Evolutionary conservation across 2,329 filamentous ascomycete genomes (phyloP).

Genomic region (Graphilbum ipis-grandicollis): DNA sequence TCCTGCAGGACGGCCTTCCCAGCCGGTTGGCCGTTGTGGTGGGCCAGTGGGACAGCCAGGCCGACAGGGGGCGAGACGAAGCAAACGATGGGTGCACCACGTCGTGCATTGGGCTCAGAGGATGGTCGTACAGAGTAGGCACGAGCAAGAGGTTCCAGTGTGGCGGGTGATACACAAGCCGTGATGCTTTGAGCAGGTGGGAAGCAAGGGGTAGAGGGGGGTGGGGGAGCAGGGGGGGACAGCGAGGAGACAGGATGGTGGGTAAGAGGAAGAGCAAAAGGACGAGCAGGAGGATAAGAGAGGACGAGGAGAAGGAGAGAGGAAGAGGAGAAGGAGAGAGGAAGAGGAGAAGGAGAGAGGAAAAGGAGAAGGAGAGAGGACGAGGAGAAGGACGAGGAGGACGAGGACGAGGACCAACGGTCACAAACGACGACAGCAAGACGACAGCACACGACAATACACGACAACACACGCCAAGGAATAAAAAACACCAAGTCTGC

Average conservation of each 20-base stretch:
- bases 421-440: background rate
- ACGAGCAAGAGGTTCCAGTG: too few species aligned
- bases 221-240: too few species aligned
- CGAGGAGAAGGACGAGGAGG: background rate
- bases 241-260: background rate
- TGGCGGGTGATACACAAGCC: too few species aligned
- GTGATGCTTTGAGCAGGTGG: too few species aligned
- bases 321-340: background rate
- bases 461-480: background rate
- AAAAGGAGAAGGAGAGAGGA: background rate
- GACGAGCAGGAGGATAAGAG: background rate
- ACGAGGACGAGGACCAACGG: background rate
- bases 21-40: too few species aligned
- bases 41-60: too few species aligned
- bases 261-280: background rate
- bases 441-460: background rate
- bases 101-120: too few species aligned
- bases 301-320: background rate
- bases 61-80: too few species aligned
- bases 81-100: too few species aligned
- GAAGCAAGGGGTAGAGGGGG: too few species aligned
- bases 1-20: too few species aligned
- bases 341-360: background rate
- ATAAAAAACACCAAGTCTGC: background rate
- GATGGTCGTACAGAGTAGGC: too few species aligned